Evolutionary conservation across 805 yeast genomes (phyloP).

Genomic region (Sugiyamaella chiloensis): DNA sequence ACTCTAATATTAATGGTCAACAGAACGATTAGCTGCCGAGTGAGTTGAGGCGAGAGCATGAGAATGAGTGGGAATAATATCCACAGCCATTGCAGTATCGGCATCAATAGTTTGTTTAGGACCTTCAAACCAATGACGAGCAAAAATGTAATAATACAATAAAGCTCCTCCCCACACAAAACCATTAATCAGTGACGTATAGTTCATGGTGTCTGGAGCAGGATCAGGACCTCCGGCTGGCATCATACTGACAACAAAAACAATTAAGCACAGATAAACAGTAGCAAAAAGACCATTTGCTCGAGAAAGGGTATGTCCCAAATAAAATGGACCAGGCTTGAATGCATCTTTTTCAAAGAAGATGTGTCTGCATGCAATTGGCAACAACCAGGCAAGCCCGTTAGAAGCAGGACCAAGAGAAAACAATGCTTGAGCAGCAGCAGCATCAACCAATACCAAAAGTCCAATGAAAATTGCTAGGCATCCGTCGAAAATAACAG

Average conservation of each 20-base stretch:
- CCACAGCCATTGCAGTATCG: slow-evolving; percentile 10
- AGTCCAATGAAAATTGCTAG: slow-evolving; percentile 53
- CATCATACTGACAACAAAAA: slow-evolving; percentile 54
- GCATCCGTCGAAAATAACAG: slow-evolving; percentile 53
- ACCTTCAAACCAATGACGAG: slow-evolving; percentile 55
- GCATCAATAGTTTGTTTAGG: slow-evolving; percentile 38
- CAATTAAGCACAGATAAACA: slow-evolving; percentile 50
- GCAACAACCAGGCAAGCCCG: slow-evolving; percentile 60
- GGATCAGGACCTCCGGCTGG: slow-evolving; percentile 43
- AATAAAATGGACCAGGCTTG: slow-evolving; percentile 63
- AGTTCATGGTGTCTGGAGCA: slow-evolving; percentile 54
- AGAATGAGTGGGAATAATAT: slow-evolving; percentile 10
- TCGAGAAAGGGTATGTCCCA: slow-evolving; percentile 50
- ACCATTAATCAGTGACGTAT: slow-evolving; percentile 60
- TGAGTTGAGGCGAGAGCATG: neutral
- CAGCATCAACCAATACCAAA: slow-evolving; percentile 53
- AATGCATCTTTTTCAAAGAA: slow-evolving; percentile 47
- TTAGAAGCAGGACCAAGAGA: slow-evolving; percentile 62
- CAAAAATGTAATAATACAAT: slow-evolving; percentile 50
- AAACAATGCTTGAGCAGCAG: slow-evolving; percentile 68
- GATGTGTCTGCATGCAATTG: slow-evolving; percentile 52
- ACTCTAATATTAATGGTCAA: no score
- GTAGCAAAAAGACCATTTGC: slow-evolving; percentile 46
- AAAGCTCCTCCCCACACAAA: slow-evolving; percentile 57
- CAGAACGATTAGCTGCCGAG: no score